phyloP scores from a whole-genome alignment of 2,329 filamentous ascomycete genomes.

The Coniella vitis region DNA sequence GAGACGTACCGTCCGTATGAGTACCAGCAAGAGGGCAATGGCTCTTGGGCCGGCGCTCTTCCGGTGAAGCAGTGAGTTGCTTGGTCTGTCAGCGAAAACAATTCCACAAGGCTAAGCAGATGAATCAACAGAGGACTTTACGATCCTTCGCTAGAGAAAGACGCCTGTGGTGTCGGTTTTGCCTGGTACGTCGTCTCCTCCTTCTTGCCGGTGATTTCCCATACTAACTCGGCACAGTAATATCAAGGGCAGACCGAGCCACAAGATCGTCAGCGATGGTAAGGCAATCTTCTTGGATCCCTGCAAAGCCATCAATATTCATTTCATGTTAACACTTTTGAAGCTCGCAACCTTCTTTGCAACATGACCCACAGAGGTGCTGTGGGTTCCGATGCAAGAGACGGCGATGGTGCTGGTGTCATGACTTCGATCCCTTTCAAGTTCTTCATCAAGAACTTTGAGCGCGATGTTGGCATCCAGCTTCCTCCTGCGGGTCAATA shows the following conservation, averaged over 20 bases:
- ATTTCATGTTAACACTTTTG: constrained; percentile 7
- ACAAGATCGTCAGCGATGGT: constrained; percentile 99
- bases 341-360: constrained; percentile 88
- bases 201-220: background rate
- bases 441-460: constrained; percentile 98
- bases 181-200: constrained; percentile 64
- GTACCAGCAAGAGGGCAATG: constrained; percentile 80
- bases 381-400: constrained; percentile 93
- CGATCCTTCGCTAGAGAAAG: constrained; percentile 91
- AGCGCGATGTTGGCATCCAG: constrained; percentile 79
- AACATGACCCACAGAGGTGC: constrained; percentile 99
- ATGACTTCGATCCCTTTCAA: constrained; percentile 99
- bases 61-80: constrained; percentile 77
- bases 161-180: constrained; percentile 99
- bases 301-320: background rate
- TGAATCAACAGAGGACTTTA: constrained; percentile 64
- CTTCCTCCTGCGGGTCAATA: constrained; percentile 88
- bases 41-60: constrained; percentile 87
- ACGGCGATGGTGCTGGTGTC: constrained; percentile 96
- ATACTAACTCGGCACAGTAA: constrained; percentile 50
- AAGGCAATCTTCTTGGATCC: constrained; percentile 33
- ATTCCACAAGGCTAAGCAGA: background rate
- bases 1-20: constrained; percentile 66
- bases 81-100: background rate
- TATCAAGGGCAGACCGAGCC: constrained; percentile 94